Base-by-base conservation (phyloP, 2,329 filamentous ascomycete genomes). In the Corniculantispora saksenae region DNA sequence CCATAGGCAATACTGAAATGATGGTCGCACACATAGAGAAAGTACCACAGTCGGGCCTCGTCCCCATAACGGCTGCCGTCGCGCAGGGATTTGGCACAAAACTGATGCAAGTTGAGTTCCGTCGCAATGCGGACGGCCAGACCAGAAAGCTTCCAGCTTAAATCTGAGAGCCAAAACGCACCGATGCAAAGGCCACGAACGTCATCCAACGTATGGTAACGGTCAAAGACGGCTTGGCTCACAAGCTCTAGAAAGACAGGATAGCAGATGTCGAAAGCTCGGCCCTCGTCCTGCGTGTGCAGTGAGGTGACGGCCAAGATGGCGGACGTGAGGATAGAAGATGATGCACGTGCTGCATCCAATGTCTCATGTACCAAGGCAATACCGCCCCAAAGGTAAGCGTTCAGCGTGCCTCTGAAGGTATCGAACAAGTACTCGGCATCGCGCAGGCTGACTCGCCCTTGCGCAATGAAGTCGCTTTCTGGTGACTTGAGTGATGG, bases 1-100 rank as follows among this genome's bases (percentile, higher is more conserved):
- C 74, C 74, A 61, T 89, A 89, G 0, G 87, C 82, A 59, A 90
- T 89, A 61, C 84, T 87, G 32, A 89, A 85, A 72, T 90, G 87
- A 67, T 89, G 87, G 69, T 90, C 87, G 70, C 86, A 89, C 1
- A 89, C 85, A 69, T 89, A 90, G 0, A 88, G 74, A 40, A 88
- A 72, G 72, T 89, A 89, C 85, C 86, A 89, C 8, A 90, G 76
- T 50, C 87, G 79, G 5, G 87, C 82, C 29, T 83, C 80, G 66
- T 88, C 83, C 69, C 83, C 81, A 62, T 84, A 79, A 67, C 84
- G 79, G 4, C 69, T 73, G 0, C 80, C 80, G 23, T 79, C 77
- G 8, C 68, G 68, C 1, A 83, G 76, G 51, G 83, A 78, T 69
- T 82, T 82, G 54, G 81, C 79, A 64, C 82, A 84, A 63, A 80